Conservation (phyloP, 1,284 basidiomycete species). For the Moesziomyces sp. region DNA sequence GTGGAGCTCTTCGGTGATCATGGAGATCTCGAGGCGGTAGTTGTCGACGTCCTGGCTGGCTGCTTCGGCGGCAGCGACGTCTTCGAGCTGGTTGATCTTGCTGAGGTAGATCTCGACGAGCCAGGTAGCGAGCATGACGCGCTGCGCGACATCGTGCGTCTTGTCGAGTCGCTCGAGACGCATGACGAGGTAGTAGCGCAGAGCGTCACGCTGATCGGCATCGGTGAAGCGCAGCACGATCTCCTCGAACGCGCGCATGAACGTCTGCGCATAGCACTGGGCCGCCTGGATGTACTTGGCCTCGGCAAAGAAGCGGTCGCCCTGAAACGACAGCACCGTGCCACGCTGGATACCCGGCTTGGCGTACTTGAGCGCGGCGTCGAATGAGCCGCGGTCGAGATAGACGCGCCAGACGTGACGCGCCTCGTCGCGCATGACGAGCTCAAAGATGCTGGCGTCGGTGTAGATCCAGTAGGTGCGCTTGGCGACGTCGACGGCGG, state of each 20-base stretch:
- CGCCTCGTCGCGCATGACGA: slow-evolving; percentile 87
- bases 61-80: slow-evolving; percentile 79
- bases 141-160: slow-evolving; percentile 81
- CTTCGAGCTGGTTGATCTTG: slow-evolving; percentile 96
- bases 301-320: slow-evolving; percentile 82
- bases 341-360: slow-evolving; percentile 88
- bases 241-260: slow-evolving; percentile 86
- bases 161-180: slow-evolving; percentile 84
- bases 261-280: slow-evolving; percentile 79
- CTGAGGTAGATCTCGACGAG: slow-evolving; percentile 95
- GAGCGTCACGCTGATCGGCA: slow-evolving; percentile 87
- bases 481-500: slow-evolving; percentile 78
- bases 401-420: slow-evolving; percentile 95
- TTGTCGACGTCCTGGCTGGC: slow-evolving; percentile 87
- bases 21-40: slow-evolving; percentile 79
- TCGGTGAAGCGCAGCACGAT: slow-evolving; percentile 91
- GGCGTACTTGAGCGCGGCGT: slow-evolving; percentile 81
- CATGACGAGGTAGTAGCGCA: slow-evolving; percentile 89
- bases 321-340: slow-evolving; percentile 84
- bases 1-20: slow-evolving; percentile 90
- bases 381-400: slow-evolving; percentile 80
- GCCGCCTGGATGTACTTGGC: slow-evolving; percentile 90
- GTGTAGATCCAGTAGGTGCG: slow-evolving; percentile 96
- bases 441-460: slow-evolving; percentile 86
- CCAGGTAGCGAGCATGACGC: slow-evolving; percentile 99